A percentile compares a stretch with the other conserved stretches of the same genome.
Evolutionary conservation across 768 basidiomycete species (phyloP).

Genomic region (Termitomyces sp.): DNA sequence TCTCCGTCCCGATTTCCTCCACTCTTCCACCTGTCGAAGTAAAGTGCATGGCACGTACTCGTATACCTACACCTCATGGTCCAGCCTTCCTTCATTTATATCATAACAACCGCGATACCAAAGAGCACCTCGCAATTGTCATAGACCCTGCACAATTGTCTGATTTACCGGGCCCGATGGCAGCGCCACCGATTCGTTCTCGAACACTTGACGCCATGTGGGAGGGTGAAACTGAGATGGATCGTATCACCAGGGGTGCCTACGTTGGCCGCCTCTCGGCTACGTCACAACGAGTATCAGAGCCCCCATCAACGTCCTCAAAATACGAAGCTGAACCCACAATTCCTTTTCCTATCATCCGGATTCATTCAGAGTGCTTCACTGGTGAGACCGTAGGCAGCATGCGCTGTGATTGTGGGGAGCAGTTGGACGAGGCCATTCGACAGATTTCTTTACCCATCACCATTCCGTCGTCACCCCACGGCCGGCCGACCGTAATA

Average conservation of each 20-base stretch:
- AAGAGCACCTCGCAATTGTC: conserved; percentile 96
- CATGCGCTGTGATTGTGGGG: conserved; percentile 98
- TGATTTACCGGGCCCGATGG: conserved; percentile 28
- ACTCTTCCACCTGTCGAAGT: conserved; percentile 49
- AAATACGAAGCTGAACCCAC: conserved; percentile 17
- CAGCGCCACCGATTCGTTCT: conserved; percentile 71
- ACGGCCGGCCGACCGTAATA: conserved; percentile 33
- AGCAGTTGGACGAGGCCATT: conserved; percentile 97
- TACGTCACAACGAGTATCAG: conserved; percentile 40
- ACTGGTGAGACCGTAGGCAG: conserved; percentile 97
- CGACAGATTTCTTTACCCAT: conserved; percentile 77
- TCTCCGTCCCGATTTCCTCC: conserved; percentile 14
- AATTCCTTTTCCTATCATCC: conserved; percentile 75
- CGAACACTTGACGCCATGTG: conserved; percentile 77
- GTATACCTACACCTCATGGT: conserved; percentile 95
- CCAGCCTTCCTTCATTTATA: conserved; percentile 91
- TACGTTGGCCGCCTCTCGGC: conserved; percentile 82
- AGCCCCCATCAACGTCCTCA: conserved; percentile 22
- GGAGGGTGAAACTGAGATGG: conserved; percentile 89
- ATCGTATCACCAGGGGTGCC: conserved; percentile 89
- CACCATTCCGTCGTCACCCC: conserved; percentile 31
- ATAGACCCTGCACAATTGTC: conserved; percentile 84
- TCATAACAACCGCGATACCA: conserved; percentile 86
- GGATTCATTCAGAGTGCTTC: conserved; percentile 98
- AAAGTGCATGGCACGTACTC: conserved; percentile 93